A percentile compares a stretch with the other conserved stretches of the same genome.
phyloP scores from a whole-genome alignment of 2,329 filamentous ascomycete genomes.

The Pseudogymnoascus sp. region DNA sequence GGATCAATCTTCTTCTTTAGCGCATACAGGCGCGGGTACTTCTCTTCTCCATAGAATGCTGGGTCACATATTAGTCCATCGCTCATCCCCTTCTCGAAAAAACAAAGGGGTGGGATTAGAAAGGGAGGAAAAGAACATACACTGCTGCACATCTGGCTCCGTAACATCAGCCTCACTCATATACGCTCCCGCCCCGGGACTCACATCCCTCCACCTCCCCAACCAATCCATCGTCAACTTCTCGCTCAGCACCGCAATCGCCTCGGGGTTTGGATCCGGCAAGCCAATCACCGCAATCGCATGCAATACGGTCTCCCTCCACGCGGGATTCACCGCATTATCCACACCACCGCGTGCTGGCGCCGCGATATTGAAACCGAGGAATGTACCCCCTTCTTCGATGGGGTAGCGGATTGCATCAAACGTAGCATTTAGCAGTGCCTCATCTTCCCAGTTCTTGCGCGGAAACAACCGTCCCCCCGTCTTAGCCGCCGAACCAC shows the following conservation, averaged over 20 bases:
- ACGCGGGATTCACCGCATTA: conserved; percentile 32
- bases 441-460: conserved; percentile 28
- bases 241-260: conserved; percentile 36
- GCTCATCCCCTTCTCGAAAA: not conserved
- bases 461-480: conserved; percentile 35
- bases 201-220: conserved; percentile 13
- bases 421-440: conserved; percentile 21
- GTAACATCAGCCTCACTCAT: conserved; percentile 42
- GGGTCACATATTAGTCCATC: not conserved
- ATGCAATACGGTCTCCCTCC: conserved; percentile 17
- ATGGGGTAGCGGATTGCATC: conserved; percentile 27
- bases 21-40: conserved; percentile 31
- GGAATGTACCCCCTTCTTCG: conserved; percentile 28
- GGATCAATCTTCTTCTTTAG: conserved; percentile 45
- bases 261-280: conserved; percentile 10
- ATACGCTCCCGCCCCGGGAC: conserved; percentile 33
- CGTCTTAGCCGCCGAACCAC: conserved; percentile 24
- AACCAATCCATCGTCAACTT: conserved; percentile 16
- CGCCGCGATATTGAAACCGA: conserved; percentile 22
- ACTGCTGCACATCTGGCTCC: conserved; percentile 31
- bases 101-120: not conserved
- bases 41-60: not conserved
- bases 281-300: conserved; percentile 33
- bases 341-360: conserved; percentile 15
- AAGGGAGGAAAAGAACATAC: not conserved